These are phyloP conservation scores for Leptodontidium sp. DNA, from an alignment of 2,329 filamentous ascomycete genomes.

Conservation along the genomic window DNA sequence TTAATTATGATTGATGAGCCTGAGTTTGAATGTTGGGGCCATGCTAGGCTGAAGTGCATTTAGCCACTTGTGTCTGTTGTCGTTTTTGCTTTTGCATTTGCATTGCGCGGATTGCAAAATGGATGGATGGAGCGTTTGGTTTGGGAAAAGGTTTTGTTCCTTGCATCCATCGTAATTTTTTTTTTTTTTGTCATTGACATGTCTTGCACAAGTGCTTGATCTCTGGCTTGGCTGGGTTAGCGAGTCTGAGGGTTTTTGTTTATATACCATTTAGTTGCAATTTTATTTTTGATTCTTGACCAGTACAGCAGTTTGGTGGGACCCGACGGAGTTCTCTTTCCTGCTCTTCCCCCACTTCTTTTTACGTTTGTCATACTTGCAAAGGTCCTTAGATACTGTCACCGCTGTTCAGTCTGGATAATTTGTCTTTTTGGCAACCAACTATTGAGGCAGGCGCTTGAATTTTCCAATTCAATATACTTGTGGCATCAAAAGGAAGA, in stretches of 20 bases:
- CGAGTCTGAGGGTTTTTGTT: conserved; percentile 2
- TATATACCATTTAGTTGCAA: conserved; percentile 12
- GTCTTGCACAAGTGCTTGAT: neutral
- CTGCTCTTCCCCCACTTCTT: too few species aligned
- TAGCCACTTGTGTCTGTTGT: neutral
- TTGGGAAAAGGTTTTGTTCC: neutral
- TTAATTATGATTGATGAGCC: conserved; percentile 24
- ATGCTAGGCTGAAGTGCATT: neutral
- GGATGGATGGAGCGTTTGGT: neutral
- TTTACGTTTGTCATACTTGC: too few species aligned
- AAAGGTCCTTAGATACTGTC: too few species aligned
- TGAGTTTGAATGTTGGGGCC: neutral
- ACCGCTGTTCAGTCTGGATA: too few species aligned
- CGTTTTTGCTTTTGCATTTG: neutral
- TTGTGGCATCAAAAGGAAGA: too few species aligned
- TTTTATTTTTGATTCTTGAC: too few species aligned
- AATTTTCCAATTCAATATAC: too few species aligned
- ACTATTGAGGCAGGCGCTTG: too few species aligned
- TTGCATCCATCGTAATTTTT: neutral
- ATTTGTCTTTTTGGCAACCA: too few species aligned
- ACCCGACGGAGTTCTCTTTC: too few species aligned
- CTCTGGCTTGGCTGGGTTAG: neutral
- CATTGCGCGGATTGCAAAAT: conserved; percentile 9
- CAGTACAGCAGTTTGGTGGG: too few species aligned
- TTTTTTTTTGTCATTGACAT: neutral